Conservation (phyloP, 2,329 filamentous ascomycete species). For the Curvularia eragrostidis region DNA sequence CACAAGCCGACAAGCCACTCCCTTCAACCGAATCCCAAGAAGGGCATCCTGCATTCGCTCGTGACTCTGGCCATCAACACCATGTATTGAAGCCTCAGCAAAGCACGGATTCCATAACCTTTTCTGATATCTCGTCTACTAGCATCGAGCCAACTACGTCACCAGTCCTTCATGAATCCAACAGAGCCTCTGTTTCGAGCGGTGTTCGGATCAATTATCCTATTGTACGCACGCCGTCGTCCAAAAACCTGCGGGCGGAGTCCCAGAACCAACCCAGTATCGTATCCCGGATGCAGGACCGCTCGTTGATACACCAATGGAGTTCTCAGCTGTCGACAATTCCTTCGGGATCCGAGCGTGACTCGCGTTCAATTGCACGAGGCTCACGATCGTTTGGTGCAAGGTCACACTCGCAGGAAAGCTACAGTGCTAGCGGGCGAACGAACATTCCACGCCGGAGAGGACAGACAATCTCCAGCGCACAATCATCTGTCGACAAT, state of each 20-base stretch:
- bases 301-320: conserved; percentile 47
- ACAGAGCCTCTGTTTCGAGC: conserved; percentile 43
- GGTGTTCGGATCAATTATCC: conserved; percentile 48
- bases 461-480: conserved; percentile 44
- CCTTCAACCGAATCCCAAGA: conserved; percentile 39
- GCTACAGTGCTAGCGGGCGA: conserved; percentile 33
- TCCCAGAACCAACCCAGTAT: conserved; percentile 44
- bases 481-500: conserved; percentile 45
- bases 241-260: conserved; percentile 46
- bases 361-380: conserved; percentile 44
- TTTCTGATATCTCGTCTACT: conserved; percentile 45
- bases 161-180: conserved; percentile 46
- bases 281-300: conserved; percentile 50
- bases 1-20: conserved; percentile 33
- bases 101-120: conserved; percentile 47
- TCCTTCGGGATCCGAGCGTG: conserved; percentile 46
- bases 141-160: conserved; percentile 43
- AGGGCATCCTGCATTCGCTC: conserved; percentile 43
- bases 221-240: conserved; percentile 45
- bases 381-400: conserved; percentile 42
- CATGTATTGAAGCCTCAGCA: conserved; percentile 35
- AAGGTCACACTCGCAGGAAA: conserved; percentile 43
- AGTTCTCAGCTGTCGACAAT: conserved; percentile 52
- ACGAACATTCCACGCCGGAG: conserved; percentile 35
- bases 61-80: conserved; percentile 39